phyloP scores from a whole-genome alignment of 495 filamentous ascomycete species.

The Paragyromitra xinjiangensis region DNA sequence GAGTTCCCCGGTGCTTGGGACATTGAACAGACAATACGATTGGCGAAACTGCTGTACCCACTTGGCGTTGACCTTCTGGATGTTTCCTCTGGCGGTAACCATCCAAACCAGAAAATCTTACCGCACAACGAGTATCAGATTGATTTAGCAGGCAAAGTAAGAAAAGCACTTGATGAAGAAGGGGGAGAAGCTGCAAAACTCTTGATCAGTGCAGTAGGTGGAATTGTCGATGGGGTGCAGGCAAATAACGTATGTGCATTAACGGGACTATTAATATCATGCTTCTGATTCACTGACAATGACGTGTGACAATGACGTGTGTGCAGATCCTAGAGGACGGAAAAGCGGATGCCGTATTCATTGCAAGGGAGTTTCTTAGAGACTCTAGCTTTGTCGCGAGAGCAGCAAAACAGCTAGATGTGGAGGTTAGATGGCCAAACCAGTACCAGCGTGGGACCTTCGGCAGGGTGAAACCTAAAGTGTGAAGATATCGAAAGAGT shows the following conservation, averaged over 20 bases:
- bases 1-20: constrained; percentile 69
- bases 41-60: constrained; percentile 71
- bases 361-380: constrained; percentile 71
- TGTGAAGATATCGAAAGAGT: neutral
- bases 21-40: constrained; percentile 67
- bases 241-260: constrained; percentile 62
- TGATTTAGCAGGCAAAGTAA: constrained; percentile 69
- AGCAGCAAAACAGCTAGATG: constrained; percentile 68
- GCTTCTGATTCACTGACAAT: constrained; percentile 23
- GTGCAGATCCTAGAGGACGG: constrained; percentile 64
- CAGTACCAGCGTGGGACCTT: constrained; percentile 63
- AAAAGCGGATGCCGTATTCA: constrained; percentile 70
- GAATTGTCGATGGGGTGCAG: constrained; percentile 70
- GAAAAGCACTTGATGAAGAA: constrained; percentile 62
- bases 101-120: constrained; percentile 67
- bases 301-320: neutral
- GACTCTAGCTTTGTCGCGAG: constrained; percentile 74
- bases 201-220: constrained; percentile 75
- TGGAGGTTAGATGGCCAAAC: constrained; percentile 65
- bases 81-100: constrained; percentile 76
- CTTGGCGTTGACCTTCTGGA: constrained; percentile 79
- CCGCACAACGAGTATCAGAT: constrained; percentile 69
- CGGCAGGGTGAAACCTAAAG: constrained; percentile 19
- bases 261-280: constrained; percentile 8
- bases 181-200: constrained; percentile 63